Conservation (phyloP, 805 yeast genomes). For the Allodekkera sacchari region DNA sequence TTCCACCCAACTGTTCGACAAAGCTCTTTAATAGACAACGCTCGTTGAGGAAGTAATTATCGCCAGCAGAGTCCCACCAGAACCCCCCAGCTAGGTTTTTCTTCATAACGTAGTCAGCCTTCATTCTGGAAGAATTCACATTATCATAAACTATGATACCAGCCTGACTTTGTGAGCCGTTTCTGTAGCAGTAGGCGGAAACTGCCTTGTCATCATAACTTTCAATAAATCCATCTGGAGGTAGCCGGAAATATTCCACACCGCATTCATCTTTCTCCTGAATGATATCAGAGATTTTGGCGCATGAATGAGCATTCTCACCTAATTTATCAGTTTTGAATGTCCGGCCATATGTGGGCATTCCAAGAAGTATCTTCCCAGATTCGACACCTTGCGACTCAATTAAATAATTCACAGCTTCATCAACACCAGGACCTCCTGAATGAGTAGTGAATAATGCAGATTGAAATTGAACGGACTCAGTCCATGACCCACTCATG, state of each 20-base stretch:
- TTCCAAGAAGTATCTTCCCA: slow-evolving; percentile 62
- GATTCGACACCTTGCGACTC: slow-evolving; percentile 5
- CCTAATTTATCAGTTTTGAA: slow-evolving; percentile 11
- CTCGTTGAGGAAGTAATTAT: slow-evolving; percentile 26
- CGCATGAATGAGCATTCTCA: slow-evolving; percentile 14
- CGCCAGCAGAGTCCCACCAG: slow-evolving; percentile 95
- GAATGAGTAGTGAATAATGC: slow-evolving; percentile 39
- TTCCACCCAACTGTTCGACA: slow-evolving; percentile 30
- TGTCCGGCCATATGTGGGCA: slow-evolving; percentile 74
- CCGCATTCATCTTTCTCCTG: slow-evolving; percentile 15
- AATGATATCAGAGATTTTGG: slow-evolving; percentile 5
- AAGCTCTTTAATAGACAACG: slow-evolving; percentile 39
- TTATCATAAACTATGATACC: slow-evolving; percentile 63
- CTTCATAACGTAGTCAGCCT: slow-evolving; percentile 49
- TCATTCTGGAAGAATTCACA: slow-evolving; percentile 38
- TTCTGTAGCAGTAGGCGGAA: slow-evolving; percentile 46
- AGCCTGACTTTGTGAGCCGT: slow-evolving; percentile 16
- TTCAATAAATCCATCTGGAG: slow-evolving; percentile 29
- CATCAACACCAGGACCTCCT: slow-evolving; percentile 34
- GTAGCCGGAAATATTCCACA: slow-evolving; percentile 15
- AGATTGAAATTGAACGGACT: slow-evolving; percentile 55
- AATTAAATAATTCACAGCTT: slow-evolving; percentile 30
- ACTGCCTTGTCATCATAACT: slow-evolving; percentile 42
- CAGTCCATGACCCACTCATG: slow-evolving; percentile 72
- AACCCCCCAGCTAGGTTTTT: slow-evolving; percentile 70